Percentiles rank a stretch among this genome's conserved stretches.
Evolutionary conservation across 768 basidiomycete genomes (phyloP).

Genomic region (Phaeotremella fagi): DNA sequence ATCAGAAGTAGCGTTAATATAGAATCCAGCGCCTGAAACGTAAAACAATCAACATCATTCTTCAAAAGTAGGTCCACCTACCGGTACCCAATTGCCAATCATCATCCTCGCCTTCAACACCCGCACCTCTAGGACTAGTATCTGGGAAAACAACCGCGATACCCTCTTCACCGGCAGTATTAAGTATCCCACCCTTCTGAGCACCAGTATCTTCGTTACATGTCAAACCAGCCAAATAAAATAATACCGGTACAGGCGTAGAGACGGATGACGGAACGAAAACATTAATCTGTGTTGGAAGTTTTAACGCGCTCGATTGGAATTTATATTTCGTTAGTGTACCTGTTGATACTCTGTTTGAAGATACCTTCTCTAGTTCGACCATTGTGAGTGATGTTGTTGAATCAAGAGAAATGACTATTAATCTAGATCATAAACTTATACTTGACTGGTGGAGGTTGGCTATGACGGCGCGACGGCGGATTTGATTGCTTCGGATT

Average conservation of each 20-base stretch:
- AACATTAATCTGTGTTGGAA: slow-evolving; percentile 72
- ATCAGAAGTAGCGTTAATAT: slow-evolving; percentile 76
- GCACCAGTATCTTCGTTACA: slow-evolving; percentile 66
- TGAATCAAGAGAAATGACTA: too few species aligned
- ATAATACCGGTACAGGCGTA: slow-evolving; percentile 61
- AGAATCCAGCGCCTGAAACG: slow-evolving; percentile 87
- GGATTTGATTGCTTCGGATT: too few species aligned
- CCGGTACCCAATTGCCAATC: slow-evolving; percentile 91
- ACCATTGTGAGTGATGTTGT: too few species aligned
- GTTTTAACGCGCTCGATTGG: slow-evolving; percentile 41
- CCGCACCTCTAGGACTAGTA: slow-evolving; percentile 89
- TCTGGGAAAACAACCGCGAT: slow-evolving; percentile 93
- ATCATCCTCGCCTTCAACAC: slow-evolving; percentile 60
- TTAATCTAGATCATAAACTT: too few species aligned
- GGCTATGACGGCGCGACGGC: too few species aligned
- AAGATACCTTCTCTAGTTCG: slow-evolving; percentile 63
- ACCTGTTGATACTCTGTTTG: slow-evolving; percentile 76
- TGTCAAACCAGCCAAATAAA: slow-evolving; percentile 72
- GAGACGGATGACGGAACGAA: slow-evolving; percentile 68
- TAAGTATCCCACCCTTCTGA: slow-evolving; percentile 88
- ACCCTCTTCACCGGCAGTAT: slow-evolving; percentile 75
- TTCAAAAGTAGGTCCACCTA: slow-evolving; percentile 62
- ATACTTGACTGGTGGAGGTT: too few species aligned
- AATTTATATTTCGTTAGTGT: slow-evolving; percentile 66
- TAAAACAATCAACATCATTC: slow-evolving; percentile 80